Evolutionary conservation across 1,284 basidiomycete species (phyloP).

Genomic region (Rhodotorula sp.): DNA sequence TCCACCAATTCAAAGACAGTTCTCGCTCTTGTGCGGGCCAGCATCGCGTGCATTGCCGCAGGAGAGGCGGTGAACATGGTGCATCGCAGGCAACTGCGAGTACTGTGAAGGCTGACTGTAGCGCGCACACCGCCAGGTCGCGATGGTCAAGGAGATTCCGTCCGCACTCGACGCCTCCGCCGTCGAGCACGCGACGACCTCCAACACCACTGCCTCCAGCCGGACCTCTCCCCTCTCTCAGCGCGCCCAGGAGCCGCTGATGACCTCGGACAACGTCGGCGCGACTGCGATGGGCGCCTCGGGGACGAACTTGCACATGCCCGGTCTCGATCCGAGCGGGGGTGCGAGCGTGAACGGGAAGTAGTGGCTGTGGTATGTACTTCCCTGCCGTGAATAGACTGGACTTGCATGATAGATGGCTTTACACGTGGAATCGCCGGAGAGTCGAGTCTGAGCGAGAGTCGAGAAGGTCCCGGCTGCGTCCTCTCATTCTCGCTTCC

Average conservation of each 20-base stretch:
- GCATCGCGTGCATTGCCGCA: too few species aligned
- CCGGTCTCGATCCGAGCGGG: not conserved
- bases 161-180: not conserved
- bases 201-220: not conserved
- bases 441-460: too few species aligned
- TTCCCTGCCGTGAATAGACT: too few species aligned
- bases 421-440: too few species aligned
- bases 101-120: too few species aligned
- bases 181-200: not conserved
- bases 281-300: conserved; percentile 34
- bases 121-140: too few species aligned
- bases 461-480: too few species aligned
- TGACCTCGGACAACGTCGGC: conserved; percentile 29
- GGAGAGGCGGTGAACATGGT: conserved; percentile 63
- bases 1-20: not conserved
- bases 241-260: conserved; percentile 14
- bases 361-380: not conserved
- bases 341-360: not conserved
- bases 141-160: not conserved
- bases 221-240: not conserved
- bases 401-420: too few species aligned
- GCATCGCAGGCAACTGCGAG: too few species aligned
- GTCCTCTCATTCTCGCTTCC: too few species aligned
- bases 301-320: conserved; percentile 6
- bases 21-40: too few species aligned